phyloP scores from a whole-genome alignment of 179 eudicot species.

The Silene coronaria region DNA sequence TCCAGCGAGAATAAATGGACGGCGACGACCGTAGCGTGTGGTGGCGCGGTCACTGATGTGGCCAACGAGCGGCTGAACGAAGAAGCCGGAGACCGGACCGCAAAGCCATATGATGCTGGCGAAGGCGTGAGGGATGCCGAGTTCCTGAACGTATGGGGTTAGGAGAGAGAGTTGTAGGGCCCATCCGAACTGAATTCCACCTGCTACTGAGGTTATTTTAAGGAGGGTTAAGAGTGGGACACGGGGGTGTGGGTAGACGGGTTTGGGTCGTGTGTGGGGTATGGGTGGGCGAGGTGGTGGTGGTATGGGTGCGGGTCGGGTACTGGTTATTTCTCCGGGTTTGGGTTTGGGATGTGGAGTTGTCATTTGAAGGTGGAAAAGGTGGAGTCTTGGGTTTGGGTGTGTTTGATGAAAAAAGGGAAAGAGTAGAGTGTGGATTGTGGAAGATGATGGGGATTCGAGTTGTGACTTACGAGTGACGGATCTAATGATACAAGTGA shows the following conservation, averaged over 20 bases:
- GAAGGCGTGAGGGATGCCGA: conserved; percentile 89
- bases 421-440: not conserved
- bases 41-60: conserved; percentile 69
- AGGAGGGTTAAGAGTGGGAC: conserved; percentile 49
- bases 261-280: conserved; percentile 9
- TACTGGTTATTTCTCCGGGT: conserved; percentile 2
- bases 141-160: conserved; percentile 89
- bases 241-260: conserved; percentile 14
- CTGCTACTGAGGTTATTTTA: conserved; percentile 70
- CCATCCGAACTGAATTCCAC: conserved; percentile 99
- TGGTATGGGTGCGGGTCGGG: not conserved
- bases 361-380: not conserved
- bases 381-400: not conserved
- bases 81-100: conserved; percentile 85
- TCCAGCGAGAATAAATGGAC: conserved; percentile 75
- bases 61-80: conserved; percentile 90
- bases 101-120: conserved; percentile 92
- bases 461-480: not conserved
- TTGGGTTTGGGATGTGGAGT: conserved; percentile 6
- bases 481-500: not conserved
- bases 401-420: not conserved
- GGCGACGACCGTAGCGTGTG: conserved; percentile 62
- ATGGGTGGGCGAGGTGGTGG: conserved; percentile 5
- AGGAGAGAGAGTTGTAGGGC: conserved; percentile 84
- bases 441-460: not conserved